These are phyloP conservation scores for Lipomyces orientalis DNA, from an alignment of 805 yeast genomes.

Conservation along the genomic window DNA sequence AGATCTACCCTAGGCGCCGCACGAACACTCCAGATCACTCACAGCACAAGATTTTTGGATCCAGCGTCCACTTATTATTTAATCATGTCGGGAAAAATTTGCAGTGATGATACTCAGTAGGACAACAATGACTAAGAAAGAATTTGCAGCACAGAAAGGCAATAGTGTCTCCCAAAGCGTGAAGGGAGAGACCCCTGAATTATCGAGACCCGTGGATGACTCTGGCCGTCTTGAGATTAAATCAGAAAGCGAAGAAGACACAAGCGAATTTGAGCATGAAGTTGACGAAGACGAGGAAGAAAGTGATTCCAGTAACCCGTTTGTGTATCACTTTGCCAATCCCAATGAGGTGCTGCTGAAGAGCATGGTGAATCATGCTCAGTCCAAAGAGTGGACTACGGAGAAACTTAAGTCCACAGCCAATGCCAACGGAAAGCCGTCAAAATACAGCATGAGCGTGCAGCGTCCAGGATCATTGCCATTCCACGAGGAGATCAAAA, in stretches of 20 bases:
- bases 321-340: constrained; percentile 69
- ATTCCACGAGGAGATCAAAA: constrained; percentile 6
- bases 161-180: not conserved
- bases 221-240: not conserved
- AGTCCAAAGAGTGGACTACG: constrained; percentile 25
- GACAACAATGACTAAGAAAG: not conserved
- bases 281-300: constrained; percentile 40
- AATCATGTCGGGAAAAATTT: too few relatives aligned
- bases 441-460: constrained; percentile 14
- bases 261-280: constrained; percentile 2
- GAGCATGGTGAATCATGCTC: constrained; percentile 30
- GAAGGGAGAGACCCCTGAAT: not conserved
- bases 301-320: constrained; percentile 64
- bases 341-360: constrained; percentile 13
- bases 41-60: not conserved
- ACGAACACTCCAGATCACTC: not conserved
- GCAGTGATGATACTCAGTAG: not conserved
- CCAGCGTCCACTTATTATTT: not conserved
- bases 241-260: not conserved
- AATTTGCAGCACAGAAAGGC: not conserved
- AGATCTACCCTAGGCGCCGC: not conserved
- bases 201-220: not conserved
- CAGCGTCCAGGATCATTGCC: constrained; percentile 13
- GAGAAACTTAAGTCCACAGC: constrained; percentile 11
- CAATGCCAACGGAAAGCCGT: constrained; percentile 10